Evolutionary conservation across 768 basidiomycete species (phyloP).

Genomic region (Phlegmacium glaucopus): DNA sequence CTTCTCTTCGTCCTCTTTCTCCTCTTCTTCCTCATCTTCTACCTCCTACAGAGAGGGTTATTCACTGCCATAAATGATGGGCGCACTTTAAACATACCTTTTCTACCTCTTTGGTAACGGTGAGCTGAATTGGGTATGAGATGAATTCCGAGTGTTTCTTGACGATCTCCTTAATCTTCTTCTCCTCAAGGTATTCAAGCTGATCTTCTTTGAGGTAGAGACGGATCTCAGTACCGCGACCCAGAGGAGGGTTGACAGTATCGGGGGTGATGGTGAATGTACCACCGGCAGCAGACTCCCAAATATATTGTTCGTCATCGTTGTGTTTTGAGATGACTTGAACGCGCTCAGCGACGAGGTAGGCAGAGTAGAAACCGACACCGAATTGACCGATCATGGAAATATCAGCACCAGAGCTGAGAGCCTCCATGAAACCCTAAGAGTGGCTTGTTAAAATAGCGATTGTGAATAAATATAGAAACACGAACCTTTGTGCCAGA

Average conservation of each 20-base stretch:
- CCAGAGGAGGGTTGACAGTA: slow-evolving; percentile 83
- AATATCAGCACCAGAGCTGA: slow-evolving; percentile 84
- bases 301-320: slow-evolving; percentile 99
- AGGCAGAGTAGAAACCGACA: slow-evolving; percentile 99
- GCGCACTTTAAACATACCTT: slow-evolving; percentile 60
- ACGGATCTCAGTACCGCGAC: slow-evolving; percentile 90
- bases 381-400: slow-evolving; percentile 99
- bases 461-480: neutral
- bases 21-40: slow-evolving; percentile 75
- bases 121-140: slow-evolving; percentile 98
- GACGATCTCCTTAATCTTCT: slow-evolving; percentile 98
- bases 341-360: slow-evolving; percentile 98
- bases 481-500: slow-evolving; percentile 80
- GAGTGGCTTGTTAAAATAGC: slow-evolving; percentile 5
- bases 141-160: slow-evolving; percentile 99
- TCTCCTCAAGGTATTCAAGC: slow-evolving; percentile 98
- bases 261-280: slow-evolving; percentile 99
- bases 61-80: neutral
- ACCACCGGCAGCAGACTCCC: slow-evolving; percentile 99
- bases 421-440: slow-evolving; percentile 99
- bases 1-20: slow-evolving; percentile 69
- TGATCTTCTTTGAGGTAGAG: slow-evolving; percentile 98
- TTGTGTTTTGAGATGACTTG: slow-evolving; percentile 99
- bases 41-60: slow-evolving; percentile 67
- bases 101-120: slow-evolving; percentile 98